Evolutionary conservation across 441 rosid species (phyloP), one percentile per base, ranked within the genome.

Genomic region (Gossypium schwendimanii): DNA sequence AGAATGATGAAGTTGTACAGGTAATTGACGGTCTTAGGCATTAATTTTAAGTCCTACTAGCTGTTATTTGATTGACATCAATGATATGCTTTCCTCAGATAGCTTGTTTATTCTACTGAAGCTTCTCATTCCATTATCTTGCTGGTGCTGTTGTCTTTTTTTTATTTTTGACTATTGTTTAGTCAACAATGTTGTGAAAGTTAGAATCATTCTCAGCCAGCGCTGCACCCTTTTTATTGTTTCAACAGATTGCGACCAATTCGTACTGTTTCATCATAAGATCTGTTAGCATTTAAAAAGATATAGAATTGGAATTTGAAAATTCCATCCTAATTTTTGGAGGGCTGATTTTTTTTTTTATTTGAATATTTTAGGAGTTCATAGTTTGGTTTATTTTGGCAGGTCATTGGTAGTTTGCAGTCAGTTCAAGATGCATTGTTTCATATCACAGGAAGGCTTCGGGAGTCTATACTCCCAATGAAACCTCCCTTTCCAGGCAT

Each of bases 381-480:
- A 23, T 44, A 44, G 12, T 45, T 69, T 66, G 63, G 71, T 44
- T 15, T 23, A 62, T 52, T 76, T 72, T 83, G 73, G 83, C 81
- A 89, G 94, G 86, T 89, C 50, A 70, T 86, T 68, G 94, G 92
- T 41, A 89, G 79, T 75, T 67, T 82, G 72, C 90, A 85, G 65
- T 83, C 87, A 62, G 92, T 86, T 45, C 90, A 87, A 73, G 94
- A 89, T 78, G 92, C 92, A 39, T 83, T 89, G 78, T 87, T 84
- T 73, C 94, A 87, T 74, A 83, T 89, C 72, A 86, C 90, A 63
- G 80, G 85, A 75, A 85, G 91, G 77, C 84, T 89, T 73, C 79
- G 89, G 31, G 91, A 90, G 39, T 63, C 26, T 6, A 63, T 63
- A 39, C 41, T 63, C 68, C 68, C 68, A 9, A n/a, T 60, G 64